Conservation (phyloP, 116 monocot genomes). For the Zostera marina region DNA sequence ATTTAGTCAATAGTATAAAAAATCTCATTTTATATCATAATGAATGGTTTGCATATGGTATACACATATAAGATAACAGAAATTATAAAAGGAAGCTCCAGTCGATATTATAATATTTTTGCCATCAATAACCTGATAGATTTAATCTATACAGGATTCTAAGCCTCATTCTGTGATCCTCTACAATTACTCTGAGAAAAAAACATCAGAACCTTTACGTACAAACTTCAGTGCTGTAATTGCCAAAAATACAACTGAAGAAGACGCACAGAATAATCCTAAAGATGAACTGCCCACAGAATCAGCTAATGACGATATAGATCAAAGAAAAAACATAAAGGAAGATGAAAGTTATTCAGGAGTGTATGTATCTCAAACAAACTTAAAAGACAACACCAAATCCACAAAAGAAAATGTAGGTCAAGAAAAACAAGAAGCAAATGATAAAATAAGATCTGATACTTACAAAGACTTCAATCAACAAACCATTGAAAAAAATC, state of each 20-base stretch:
- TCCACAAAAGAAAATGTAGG: neutral
- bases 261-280: neutral
- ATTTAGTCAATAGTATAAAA: neutral
- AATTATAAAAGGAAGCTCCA: neutral
- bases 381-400: neutral
- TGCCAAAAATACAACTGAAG: neutral
- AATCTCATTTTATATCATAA: neutral
- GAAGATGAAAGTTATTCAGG: neutral
- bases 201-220: neutral
- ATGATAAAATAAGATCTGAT: neutral
- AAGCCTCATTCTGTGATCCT: neutral
- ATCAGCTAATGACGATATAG: neutral
- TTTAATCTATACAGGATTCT: constrained; percentile 1
- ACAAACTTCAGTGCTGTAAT: neutral
- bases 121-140: neutral
- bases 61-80: neutral
- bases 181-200: neutral
- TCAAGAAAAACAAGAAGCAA: neutral
- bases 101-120: neutral
- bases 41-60: neutral
- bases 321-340: neutral
- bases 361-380: constrained; percentile 1
- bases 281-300: neutral
- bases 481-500: neutral
- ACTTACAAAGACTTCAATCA: constrained; percentile 1